Conservation (phyloP, 73 alveolate species). For the Tetrahymena malaccensis region DNA sequence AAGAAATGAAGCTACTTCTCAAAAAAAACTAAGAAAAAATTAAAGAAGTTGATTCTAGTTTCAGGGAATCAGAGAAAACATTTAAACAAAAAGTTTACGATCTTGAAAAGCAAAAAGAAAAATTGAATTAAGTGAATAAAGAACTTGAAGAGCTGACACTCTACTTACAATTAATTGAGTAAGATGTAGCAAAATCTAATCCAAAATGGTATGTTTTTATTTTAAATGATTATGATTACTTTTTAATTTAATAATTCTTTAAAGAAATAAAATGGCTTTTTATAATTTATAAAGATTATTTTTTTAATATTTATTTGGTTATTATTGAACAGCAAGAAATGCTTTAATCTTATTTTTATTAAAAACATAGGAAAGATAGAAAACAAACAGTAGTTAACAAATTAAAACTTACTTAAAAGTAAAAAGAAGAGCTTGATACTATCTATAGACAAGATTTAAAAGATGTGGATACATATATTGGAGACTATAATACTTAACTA, state of each 20-base stretch:
- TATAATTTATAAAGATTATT: not conserved
- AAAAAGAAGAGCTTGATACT: not conserved
- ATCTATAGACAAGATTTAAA: not conserved
- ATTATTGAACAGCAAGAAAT: no score
- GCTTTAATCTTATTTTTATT: not conserved
- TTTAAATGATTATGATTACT: not conserved
- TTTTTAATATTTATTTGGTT: not conserved
- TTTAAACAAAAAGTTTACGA: not conserved
- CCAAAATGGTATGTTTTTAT: not conserved
- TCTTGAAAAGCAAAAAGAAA: not conserved
- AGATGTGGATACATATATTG: not conserved
- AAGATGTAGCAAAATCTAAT: not conserved
- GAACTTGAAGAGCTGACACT: not conserved
- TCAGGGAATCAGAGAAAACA: not conserved
- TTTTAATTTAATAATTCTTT: not conserved
- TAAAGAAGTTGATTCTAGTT: not conserved
- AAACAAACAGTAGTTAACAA: not conserved
- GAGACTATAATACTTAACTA: not conserved
- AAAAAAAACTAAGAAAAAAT: not conserved
- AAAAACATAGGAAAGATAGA: not conserved
- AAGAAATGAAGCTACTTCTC: not conserved
- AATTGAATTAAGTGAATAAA: not conserved
- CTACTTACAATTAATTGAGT: not conserved
- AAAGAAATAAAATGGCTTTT: not conserved
- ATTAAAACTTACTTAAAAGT: not conserved